Base-by-base conservation (phyloP, 305 asterid species). In the Fraxinus angustifolia region DNA sequence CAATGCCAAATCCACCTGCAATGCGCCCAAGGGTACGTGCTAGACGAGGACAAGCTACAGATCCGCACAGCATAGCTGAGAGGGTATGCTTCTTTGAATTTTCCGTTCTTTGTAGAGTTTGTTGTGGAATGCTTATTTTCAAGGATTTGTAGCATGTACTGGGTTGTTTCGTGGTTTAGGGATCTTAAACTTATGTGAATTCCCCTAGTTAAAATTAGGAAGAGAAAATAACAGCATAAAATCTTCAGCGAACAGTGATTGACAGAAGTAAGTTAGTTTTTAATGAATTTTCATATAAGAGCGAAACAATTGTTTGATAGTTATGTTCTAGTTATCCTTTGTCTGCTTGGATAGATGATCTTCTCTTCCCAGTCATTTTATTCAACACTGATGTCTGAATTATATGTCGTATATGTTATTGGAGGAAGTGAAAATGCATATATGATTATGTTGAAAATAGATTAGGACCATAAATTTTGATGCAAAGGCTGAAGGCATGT, bases 21-120 rank as follows among this genome's bases (percentile, higher is more conserved):
- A 83, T 89, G 82, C 93, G 97, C 30, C 98, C 98, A 1, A 89
- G 97, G 85, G 97, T 93, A 77, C 92, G 97, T 68, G 98, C 97
- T 76, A 93, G 97, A 89, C 88, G 98, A 84, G 97, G 97, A 77
- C 98, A 94, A 88, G 98, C 97, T 7, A 94, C 98, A 0, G 98
- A 94, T 88, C 98, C 98, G 81, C 97, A 94, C 84, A 94, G 98
- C 88, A 94, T 94, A 81, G 98, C 98, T 81, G 98, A 94, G 87
- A 91, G 98, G 93, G 98, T 94, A 93, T 65, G 84, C 33, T 26
- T 31, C 31, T 30, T 30, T 17, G 35, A 67, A 67, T 12, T 28
- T 67, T 67, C 38, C 21, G 11, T 60, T 67, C 8, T 65, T 83
- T 31, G 23, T 67, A 68, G 53, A 70, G 34, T 62, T 17, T 58